Base-by-base conservation (phyloP, 169 alveolate species). In the Plasmodium reichenowi region DNA sequence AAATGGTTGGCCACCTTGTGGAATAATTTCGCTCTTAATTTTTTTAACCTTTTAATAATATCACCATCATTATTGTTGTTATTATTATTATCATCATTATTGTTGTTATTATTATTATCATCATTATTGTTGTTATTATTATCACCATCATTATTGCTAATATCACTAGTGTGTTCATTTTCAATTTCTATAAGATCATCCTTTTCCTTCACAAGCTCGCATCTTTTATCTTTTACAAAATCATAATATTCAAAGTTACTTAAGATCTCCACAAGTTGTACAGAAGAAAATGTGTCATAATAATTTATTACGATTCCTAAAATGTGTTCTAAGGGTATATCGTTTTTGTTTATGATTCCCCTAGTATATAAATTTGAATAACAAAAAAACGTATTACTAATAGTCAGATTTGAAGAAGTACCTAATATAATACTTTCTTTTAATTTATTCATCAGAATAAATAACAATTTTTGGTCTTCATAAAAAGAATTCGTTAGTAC, bases 321-420 rank as follows among this genome's bases (percentile, higher is more conserved):
- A 1, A 83, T 54, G 15, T 68, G 43, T 26, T 48, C 67, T 10
- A 83, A 15, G 0, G 91, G 91, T 3, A 83, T 58, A 10, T 68
- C 17, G 12, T 56, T 52, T 26, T 68, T 6, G 3, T 70, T 26
- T 3, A 83, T 58, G 12, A 83, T 38, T 17, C 71, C 71, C 12
- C 80, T 70, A 56, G 32, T 54, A 62, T 68, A 70, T 38, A 83
- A 13, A 6, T 7, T 22, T n/a, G 91, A 43, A 24, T 56, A 83
- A 54, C 86, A 32, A 47, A 56, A 83, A 15, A 83, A 70, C 13
- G 86, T 10, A 54, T 83, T 83, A 70, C 91, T 83, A 15, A 83
- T 54, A n/a, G 91, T 32, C 58, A 83, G 20, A 17, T 72, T 68
- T 32, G 86, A 60, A 2, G 86, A 83, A 5, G 67, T 83, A 12